These are phyloP conservation scores for Neophaeococcomyces aloes DNA, from an alignment of 2,329 filamentous ascomycete genomes.

Conservation along the genomic window DNA sequence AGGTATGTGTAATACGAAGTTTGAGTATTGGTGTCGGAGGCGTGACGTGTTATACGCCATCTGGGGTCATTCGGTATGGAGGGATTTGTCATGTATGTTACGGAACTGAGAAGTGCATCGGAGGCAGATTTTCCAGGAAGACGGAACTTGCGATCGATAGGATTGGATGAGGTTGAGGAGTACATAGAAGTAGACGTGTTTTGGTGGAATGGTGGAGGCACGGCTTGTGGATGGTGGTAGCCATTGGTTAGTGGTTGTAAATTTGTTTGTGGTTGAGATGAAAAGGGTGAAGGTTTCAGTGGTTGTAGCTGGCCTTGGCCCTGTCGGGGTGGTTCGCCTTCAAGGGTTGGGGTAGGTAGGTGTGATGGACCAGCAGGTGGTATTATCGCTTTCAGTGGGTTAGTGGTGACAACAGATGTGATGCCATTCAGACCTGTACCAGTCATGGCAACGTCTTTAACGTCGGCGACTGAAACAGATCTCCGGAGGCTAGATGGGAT, in stretches of 20 bases:
- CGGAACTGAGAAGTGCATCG: constrained; percentile 56
- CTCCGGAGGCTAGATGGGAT: constrained; percentile 15
- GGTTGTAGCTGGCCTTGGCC: constrained; percentile 24
- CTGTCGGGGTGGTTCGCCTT: constrained; percentile 24
- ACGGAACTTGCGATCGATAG: constrained; percentile 35
- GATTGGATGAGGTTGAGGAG: constrained; percentile 28
- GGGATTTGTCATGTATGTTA: constrained; percentile 59
- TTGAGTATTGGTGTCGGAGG: constrained; percentile 55
- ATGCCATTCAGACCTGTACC: constrained; percentile 14
- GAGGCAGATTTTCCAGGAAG: constrained; percentile 41
- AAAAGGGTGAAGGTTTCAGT: neutral
- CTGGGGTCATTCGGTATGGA: constrained; percentile 51
- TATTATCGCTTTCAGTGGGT: constrained; percentile 8
- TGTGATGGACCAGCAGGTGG: constrained; percentile 8
- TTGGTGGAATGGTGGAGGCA: constrained; percentile 7
- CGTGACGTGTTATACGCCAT: constrained; percentile 53
- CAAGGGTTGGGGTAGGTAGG: constrained; percentile 15
- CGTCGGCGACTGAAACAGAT: constrained; percentile 17
- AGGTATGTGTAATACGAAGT: constrained; percentile 65
- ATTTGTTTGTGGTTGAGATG: constrained; percentile 13
- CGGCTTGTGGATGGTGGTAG: constrained; percentile 6
- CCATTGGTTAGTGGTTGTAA: constrained; percentile 14
- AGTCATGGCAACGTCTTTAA: constrained; percentile 12
- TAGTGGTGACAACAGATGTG: constrained; percentile 3
- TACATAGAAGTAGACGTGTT: constrained; percentile 22